Evolutionary conservation across 2,329 filamentous ascomycete genomes (phyloP), one percentile per base, ranked within the genome.

Genomic region (Xylaria sp.): DNA sequence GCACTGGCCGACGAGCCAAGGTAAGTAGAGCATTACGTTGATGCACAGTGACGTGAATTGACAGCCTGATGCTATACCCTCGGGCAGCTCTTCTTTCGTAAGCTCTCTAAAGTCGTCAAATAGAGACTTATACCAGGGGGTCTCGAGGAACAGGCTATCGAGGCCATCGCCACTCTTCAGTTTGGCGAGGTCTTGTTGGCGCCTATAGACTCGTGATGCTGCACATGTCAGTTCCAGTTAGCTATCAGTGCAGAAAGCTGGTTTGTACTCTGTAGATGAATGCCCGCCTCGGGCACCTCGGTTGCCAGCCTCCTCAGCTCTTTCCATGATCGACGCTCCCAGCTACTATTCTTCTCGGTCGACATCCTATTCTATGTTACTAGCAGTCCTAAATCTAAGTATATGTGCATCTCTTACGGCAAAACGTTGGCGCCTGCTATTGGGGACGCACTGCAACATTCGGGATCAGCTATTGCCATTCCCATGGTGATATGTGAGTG

Each of bases 31-130:
- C 50, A 92, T 89, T 0, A 93, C 93, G 81, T 98, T 98, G 79
- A 98, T 95, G 81, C 94, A 98, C 48, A 97, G 90, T 0, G 92
- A 95, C 7, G 88, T 93, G 79, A 96, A 97, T 64, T 86, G 84
- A 59, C 88, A 92, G 27, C 89, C 94, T 11, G 90, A 91, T 68
- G 93, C 90, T 61, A 90, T 87, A 19, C 87, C 92, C 0, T 82
- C 74, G 0, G 88, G 87, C 1, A 97, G 82, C 72, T 91, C 85
- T 9, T 82, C 79, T 39, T 85, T 78, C 4, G 85, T 77, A 3
- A 95, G 79, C 65, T 89, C 82, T 69, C 88, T 86, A 79, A 90
- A 95, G 80, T 95, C 89, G 12, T 90, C 89, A 55, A 94, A 87
- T 1, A 93, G 80, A 58, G 89, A 82, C 76, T 86, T 88, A 80